These are phyloP conservation scores for Amylostereum chailletii DNA, from an alignment of 1,284 basidiomycete species.

Conservation along the genomic window DNA sequence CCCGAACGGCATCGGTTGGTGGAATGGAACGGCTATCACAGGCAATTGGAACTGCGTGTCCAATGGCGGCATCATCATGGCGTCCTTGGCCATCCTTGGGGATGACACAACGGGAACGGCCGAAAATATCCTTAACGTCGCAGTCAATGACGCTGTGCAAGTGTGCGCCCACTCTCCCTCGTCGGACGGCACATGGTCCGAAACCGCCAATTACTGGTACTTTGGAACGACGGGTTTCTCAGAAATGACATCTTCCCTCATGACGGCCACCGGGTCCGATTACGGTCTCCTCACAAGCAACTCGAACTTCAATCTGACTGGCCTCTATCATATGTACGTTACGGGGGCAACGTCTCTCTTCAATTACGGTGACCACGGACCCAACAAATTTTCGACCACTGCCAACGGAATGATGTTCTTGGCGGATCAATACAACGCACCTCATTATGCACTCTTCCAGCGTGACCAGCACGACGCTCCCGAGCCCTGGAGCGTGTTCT, in stretches of 20 bases:
- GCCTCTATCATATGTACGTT: constrained; percentile 87
- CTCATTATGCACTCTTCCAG: constrained; percentile 82
- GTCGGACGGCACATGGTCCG: constrained; percentile 88
- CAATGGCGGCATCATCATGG: constrained; percentile 88
- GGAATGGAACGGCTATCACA: constrained; percentile 38
- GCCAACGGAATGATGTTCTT: constrained; percentile 75
- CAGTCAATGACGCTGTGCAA: constrained; percentile 65
- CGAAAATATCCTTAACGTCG: constrained; percentile 54
- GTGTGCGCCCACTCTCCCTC: constrained; percentile 70
- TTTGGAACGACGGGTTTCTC: constrained; percentile 90
- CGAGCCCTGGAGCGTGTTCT: constrained; percentile 97
- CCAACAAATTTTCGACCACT: constrained; percentile 88
- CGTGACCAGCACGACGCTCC: constrained; percentile 82
- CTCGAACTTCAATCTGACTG: constrained; percentile 67
- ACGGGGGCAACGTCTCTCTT: constrained; percentile 83
- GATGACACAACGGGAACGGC: constrained; percentile 79
- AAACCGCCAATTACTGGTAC: constrained; percentile 96
- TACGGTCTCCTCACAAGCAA: constrained; percentile 70
- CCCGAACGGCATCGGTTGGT: constrained; percentile 46
- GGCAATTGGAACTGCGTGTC: constrained; percentile 99
- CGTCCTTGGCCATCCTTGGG: constrained; percentile 81
- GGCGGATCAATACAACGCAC: constrained; percentile 55
- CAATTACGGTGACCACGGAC: constrained; percentile 90
- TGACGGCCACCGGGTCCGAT: constrained; percentile 81
- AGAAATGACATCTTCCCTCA: constrained; percentile 82